These are phyloP conservation scores for Papiliotrema laurentii DNA, from an alignment of 1,284 basidiomycete species.

Conservation along the genomic window DNA sequence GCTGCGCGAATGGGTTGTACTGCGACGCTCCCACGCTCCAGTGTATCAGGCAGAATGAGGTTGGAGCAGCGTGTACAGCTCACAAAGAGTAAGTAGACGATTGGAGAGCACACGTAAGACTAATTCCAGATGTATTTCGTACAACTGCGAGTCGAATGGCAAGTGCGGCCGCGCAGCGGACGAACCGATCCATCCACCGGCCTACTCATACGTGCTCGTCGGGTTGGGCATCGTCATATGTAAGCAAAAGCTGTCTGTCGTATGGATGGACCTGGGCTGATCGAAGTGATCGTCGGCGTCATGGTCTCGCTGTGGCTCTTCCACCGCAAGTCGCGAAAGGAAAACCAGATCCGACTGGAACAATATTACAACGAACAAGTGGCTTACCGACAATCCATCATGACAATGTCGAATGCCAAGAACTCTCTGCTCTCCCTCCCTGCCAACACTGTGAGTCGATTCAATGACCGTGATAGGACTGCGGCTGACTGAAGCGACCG, in stretches of 20 bases:
- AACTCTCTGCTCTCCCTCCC: slow-evolving; percentile 41
- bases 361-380: slow-evolving; percentile 79
- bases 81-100: slow-evolving; percentile 66
- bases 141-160: slow-evolving; percentile 64
- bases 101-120: neutral
- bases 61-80: slow-evolving; percentile 61
- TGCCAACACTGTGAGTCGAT: slow-evolving; percentile 21
- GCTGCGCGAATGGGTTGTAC: slow-evolving; percentile 57
- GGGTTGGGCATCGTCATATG: slow-evolving; percentile 66
- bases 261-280: slow-evolving; percentile 2
- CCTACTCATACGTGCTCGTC: slow-evolving; percentile 70
- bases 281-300: slow-evolving; percentile 63
- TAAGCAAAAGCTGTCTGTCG: slow-evolving; percentile 40
- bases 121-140: slow-evolving; percentile 61
- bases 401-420: slow-evolving; percentile 46
- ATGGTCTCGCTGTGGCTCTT: slow-evolving; percentile 63
- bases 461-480: neutral
- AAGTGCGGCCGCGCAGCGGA: slow-evolving; percentile 60
- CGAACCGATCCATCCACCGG: slow-evolving; percentile 59
- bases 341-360: slow-evolving; percentile 70
- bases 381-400: slow-evolving; percentile 49
- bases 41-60: slow-evolving; percentile 59
- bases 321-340: slow-evolving; percentile 65
- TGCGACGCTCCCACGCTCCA: slow-evolving; percentile 61
- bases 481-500: slow-evolving; percentile 11